Base-by-base conservation (phyloP, 1,139 yeast genomes). In the Saccharomyces hybrid region DNA sequence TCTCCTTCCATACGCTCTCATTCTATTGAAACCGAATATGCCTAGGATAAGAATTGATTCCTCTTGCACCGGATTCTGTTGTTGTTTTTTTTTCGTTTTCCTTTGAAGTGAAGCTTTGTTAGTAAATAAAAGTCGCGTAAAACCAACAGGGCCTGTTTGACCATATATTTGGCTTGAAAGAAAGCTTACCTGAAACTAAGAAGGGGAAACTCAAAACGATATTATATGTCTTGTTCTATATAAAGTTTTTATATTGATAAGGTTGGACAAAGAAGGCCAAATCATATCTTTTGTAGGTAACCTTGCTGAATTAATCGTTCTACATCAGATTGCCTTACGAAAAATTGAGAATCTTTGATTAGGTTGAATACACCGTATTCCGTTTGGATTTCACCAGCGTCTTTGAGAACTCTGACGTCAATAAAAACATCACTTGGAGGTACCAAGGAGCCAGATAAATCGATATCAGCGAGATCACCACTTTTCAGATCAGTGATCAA, bases 311-410 rank as follows among this genome's bases (percentile, higher is more conserved):
- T 88, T 60, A 93, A 76, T 55, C 98, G 75, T 65, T 91, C 97
- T 9, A 93, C 99, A 66, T 93, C 99, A 0, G 95, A 84, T 63
- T 89, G 93, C 53, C 99, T 77, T 26, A 91, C 97, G 68, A 88
- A 93, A 67, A 93, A 91, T 68, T 93, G 99, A 4, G 96, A 88
- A 70, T 91, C 95, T 65, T 91, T 91, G n/a, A 95, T 89, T 63
- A 93, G 74, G 63, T 91, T 91, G 73, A 93, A 90, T 6, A 90
- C 96, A 31, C 99, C 99, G 63, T 93, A 93, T 69, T 93, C 99
- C 0, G 99, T 93, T 67, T 91, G 97, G 47, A 93, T 90, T 67
- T 93, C 98, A 1, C 99, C 99, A 0, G 97, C 98, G 66, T 93
- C 96, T 64, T 87, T 87, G 54, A 93, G 72, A 8, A 93, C 98